These are phyloP conservation scores for Fraxinus greggii DNA, from an alignment of 305 asterid species.

Conservation along the genomic window DNA sequence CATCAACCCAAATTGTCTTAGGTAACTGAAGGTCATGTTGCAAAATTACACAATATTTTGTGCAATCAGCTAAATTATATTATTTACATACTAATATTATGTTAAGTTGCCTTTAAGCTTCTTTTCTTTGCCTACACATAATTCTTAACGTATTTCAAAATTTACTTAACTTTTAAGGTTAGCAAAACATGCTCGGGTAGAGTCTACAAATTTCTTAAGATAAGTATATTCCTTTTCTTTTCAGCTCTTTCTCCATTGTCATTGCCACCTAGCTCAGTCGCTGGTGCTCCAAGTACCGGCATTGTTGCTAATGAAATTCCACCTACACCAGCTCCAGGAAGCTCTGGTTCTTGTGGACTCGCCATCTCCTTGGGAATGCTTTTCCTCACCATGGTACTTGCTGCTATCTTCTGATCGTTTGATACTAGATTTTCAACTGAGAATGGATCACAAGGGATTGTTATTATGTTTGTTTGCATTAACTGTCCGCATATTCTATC, in stretches of 20 bases:
- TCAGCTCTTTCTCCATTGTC: slow-evolving; percentile 11
- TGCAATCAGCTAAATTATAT: too few relatives aligned
- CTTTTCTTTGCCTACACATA: not conserved
- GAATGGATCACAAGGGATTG: not conserved
- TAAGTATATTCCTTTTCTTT: not conserved
- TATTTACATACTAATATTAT: not conserved
- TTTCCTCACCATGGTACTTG: not conserved
- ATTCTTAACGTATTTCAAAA: not conserved
- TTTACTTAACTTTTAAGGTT: not conserved
- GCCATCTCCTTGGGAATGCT: not conserved
- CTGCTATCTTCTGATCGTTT: not conserved
- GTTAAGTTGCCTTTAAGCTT: not conserved
- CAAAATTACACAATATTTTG: not conserved
- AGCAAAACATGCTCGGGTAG: not conserved
- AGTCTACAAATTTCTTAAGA: not conserved
- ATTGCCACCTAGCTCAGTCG: slow-evolving; percentile 6
- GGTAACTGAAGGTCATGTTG: not conserved
- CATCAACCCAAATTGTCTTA: not conserved
- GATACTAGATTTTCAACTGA: not conserved
- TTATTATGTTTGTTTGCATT: not conserved
- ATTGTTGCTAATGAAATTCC: not conserved
- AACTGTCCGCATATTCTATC: not conserved
- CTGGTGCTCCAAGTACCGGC: not conserved
- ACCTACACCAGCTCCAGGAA: slow-evolving; percentile 2
- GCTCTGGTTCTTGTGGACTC: not conserved